These are phyloP conservation scores for Colletotrichum gigasporum DNA, from an alignment of 2,329 filamentous ascomycete genomes.

Conservation along the genomic window DNA sequence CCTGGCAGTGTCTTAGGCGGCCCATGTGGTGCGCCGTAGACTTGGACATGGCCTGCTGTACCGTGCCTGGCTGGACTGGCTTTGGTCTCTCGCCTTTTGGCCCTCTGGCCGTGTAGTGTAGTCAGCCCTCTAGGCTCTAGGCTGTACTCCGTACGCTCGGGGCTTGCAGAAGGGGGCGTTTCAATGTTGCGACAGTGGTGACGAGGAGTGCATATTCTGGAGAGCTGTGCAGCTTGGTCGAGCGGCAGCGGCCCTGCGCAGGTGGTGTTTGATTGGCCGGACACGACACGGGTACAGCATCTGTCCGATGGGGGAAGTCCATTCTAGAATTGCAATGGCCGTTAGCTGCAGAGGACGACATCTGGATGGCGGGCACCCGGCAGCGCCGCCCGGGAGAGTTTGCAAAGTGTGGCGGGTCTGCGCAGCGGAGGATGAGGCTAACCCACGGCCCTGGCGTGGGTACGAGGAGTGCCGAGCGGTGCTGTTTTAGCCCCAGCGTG, in stretches of 20 bases:
- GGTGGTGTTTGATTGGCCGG: conserved; percentile 11
- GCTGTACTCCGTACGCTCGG: conserved; percentile 28
- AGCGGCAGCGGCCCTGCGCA: conserved; percentile 22
- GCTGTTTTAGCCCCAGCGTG: conserved; percentile 24
- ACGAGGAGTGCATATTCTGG: conserved; percentile 28
- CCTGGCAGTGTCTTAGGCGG: conserved; percentile 15
- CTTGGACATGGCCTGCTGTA: conserved; percentile 1
- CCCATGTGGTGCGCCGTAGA: conserved; percentile 11
- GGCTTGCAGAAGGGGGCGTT: conserved; percentile 30
- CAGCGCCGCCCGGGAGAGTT: background rate
- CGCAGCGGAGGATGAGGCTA: conserved; percentile 18
- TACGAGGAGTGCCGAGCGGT: conserved; percentile 28
- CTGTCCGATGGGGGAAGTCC: conserved; percentile 32
- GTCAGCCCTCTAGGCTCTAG: background rate
- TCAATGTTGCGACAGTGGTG: conserved; percentile 30
- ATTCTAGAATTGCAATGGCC: conserved; percentile 28
- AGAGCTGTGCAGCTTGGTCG: conserved; percentile 27
- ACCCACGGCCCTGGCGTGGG: conserved; percentile 25
- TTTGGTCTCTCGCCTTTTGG: too few species aligned
- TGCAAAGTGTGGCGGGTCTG: conserved; percentile 6
- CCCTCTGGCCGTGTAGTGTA: too few species aligned
- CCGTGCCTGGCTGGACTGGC: background rate
- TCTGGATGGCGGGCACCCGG: conserved; percentile 2
- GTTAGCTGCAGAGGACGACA: conserved; percentile 16
- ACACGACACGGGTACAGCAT: conserved; percentile 2